A percentile compares a stretch with the other conserved stretches of the same genome.
These are phyloP conservation scores for Phytophthora constricta DNA, from an alignment of 352 stramenopile genomes.

Conservation along the genomic window DNA sequence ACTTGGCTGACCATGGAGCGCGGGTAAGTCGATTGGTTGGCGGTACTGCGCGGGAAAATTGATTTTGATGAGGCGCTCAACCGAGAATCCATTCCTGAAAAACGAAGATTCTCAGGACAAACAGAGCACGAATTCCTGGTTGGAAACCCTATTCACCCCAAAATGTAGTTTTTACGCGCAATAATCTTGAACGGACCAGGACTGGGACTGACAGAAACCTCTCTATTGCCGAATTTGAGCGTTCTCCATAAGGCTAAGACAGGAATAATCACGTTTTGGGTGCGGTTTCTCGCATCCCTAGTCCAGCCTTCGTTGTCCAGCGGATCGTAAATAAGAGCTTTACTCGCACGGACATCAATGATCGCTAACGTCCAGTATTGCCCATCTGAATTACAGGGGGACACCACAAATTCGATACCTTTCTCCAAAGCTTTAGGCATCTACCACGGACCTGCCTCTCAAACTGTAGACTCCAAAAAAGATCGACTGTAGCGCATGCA, in stretches of 20 bases:
- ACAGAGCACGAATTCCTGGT: too few species aligned
- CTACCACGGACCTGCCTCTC: neutral
- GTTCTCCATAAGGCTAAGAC: neutral
- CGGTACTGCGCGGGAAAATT: too few species aligned
- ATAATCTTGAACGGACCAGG: too few species aligned
- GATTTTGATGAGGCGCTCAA: too few species aligned
- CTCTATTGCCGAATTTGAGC: neutral
- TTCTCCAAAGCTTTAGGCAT: neutral
- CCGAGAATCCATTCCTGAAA: too few species aligned
- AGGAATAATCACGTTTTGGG: neutral
- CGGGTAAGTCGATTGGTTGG: too few species aligned
- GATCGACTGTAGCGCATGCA: conserved; percentile 3
- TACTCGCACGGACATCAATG: neutral
- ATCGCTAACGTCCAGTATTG: conserved; percentile 4
- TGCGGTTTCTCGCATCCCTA: neutral
- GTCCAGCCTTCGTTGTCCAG: neutral
- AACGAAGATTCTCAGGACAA: too few species aligned
- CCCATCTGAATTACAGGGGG: conserved; percentile 1
- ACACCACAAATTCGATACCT: neutral
- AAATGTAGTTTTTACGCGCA: too few species aligned
- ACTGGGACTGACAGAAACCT: too few species aligned
- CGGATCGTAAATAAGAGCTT: conserved; percentile 3
- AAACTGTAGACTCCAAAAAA: neutral
- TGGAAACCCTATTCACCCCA: too few species aligned
- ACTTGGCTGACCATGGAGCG: too few species aligned